phyloP scores from a whole-genome alignment of 1,284 basidiomycete genomes.

The Ceratorhiza oryzae-sativae region DNA sequence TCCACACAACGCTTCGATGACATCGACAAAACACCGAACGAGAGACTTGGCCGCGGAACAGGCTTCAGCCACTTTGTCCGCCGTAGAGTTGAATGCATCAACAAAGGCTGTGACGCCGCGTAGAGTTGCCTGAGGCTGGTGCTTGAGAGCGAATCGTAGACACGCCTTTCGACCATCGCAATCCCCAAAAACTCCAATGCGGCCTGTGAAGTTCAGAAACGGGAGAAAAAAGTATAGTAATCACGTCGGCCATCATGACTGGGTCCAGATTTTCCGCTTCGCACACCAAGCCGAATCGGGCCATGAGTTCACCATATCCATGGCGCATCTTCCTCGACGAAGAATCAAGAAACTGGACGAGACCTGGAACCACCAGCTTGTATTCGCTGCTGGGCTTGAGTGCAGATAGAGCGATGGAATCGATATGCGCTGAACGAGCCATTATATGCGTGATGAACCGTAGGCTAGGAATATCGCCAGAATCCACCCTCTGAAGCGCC shows the following conservation, averaged over 20 bases:
- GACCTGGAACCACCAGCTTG: conserved; percentile 43
- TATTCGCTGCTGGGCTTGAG: conserved; percentile 4
- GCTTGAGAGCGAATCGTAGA: conserved; percentile 75
- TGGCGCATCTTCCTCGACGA: conserved; percentile 63
- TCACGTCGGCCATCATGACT: conserved; percentile 62
- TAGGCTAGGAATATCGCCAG: background rate
- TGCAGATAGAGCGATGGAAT: conserved; percentile 55
- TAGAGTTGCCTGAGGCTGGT: conserved; percentile 68
- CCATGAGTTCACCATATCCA: conserved; percentile 69
- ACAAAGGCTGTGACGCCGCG: conserved; percentile 74
- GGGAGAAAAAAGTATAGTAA: conserved; percentile 81
- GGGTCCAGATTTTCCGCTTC: conserved; percentile 63
- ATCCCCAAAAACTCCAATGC: conserved; percentile 82
- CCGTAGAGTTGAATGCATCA: conserved; percentile 67
- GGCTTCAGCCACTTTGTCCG: conserved; percentile 76
- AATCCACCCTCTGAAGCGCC: conserved; percentile 1
- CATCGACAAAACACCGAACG: conserved; percentile 89
- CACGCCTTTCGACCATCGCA: conserved; percentile 86
- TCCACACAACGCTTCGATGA: conserved; percentile 83
- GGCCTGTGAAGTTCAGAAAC: conserved; percentile 73
- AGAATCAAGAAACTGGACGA: conserved; percentile 64
- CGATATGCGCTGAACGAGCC: conserved; percentile 27
- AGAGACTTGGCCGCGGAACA: conserved; percentile 85
- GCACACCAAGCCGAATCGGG: conserved; percentile 60
- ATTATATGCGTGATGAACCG: conserved; percentile 23